Evolutionary conservation across 805 yeast genomes (phyloP), one percentile per base, ranked within the genome.

Genomic region (Candida boleticola): DNA sequence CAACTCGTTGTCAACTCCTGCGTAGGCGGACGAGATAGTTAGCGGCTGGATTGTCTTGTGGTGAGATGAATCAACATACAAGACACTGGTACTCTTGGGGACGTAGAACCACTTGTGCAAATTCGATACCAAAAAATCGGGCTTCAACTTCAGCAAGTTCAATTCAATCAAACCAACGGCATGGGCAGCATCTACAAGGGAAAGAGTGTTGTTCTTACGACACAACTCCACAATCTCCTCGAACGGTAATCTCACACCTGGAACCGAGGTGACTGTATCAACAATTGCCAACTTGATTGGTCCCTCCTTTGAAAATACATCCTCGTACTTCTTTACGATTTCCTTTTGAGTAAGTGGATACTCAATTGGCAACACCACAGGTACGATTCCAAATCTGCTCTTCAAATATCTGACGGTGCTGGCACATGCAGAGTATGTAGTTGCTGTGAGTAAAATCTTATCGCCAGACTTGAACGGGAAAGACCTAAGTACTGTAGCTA

Each of bases 171-270:
- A 60, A 0, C 92, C 92, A 27, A 79, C 66, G 1, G 79, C 76
- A 54, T 85, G 92, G 3, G 90, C 92, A n/a, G 84, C 92, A 56
- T 85, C 92, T 20, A 85, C 71, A 33, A 82, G 59, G 3, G 85
- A 77, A 36, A 80, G 46, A 4, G 77, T 75, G 11, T 62, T 58
- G 36, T 76, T 60, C 38, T 73, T 58, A 11, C 61, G 55, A 48
- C 88, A 79, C 31, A 76, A 52, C 5, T 55, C 46, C 3, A 71
- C 64, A 35, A 84, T 48, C 39, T 64, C 55, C 44, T 71, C 71
- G 56, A 71, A 83, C 1, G 93, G 92, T 22, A 82, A 50, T 18
- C 57, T 51, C 4, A 73, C 74, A 7, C 82, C 83, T 2, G 93
- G 92, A 77, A 75, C 71, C 0, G 89, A 82, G 16, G 77, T 59